These are phyloP conservation scores for Ophiognomonia clavigignenti-juglandacearum DNA, from an alignment of 2,329 filamentous ascomycete species.

Conservation along the genomic window DNA sequence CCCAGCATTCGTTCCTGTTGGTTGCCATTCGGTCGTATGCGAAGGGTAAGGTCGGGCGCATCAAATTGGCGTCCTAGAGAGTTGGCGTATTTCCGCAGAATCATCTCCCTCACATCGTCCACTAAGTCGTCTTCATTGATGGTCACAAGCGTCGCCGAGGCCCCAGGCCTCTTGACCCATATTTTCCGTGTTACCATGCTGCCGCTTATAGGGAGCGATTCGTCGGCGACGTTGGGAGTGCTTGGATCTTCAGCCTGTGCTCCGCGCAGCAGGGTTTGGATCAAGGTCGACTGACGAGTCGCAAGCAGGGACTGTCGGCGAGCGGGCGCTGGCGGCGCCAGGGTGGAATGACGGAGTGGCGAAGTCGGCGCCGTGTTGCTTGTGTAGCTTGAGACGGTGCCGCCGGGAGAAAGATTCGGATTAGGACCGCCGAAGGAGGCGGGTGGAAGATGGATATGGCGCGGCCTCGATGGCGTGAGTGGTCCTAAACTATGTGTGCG, in stretches of 20 bases:
- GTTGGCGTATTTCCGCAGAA: constrained; percentile 89
- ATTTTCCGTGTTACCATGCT: constrained; percentile 72
- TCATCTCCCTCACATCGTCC: constrained; percentile 89
- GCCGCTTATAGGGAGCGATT: constrained; percentile 34
- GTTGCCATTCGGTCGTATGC: constrained; percentile 68
- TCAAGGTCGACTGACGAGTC: constrained; percentile 39
- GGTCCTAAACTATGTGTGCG: constrained; percentile 9
- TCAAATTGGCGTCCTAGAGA: constrained; percentile 86
- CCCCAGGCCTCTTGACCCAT: constrained; percentile 86
- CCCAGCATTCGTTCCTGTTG: constrained; percentile 65
- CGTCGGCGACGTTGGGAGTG: constrained; percentile 26
- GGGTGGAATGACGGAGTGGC: constrained; percentile 22
- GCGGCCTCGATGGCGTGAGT: constrained; percentile 1
- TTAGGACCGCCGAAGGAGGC: constrained; percentile 9
- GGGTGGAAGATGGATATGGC: constrained; percentile 11
- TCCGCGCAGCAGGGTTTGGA: constrained; percentile 48
- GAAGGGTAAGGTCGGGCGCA: constrained; percentile 79
- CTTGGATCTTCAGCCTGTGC: constrained; percentile 34
- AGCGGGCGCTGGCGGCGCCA: constrained; percentile 19
- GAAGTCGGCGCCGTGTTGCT: constrained; percentile 15
- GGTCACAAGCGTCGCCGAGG: constrained; percentile 81
- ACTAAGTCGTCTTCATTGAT: constrained; percentile 86
- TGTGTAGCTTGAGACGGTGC: constrained; percentile 17
- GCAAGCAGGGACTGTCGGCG: constrained; percentile 41
- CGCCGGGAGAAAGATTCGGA: constrained; percentile 16